phyloP scores from a whole-genome alignment of 106 monocot species.

The Vanilla planifolia region DNA sequence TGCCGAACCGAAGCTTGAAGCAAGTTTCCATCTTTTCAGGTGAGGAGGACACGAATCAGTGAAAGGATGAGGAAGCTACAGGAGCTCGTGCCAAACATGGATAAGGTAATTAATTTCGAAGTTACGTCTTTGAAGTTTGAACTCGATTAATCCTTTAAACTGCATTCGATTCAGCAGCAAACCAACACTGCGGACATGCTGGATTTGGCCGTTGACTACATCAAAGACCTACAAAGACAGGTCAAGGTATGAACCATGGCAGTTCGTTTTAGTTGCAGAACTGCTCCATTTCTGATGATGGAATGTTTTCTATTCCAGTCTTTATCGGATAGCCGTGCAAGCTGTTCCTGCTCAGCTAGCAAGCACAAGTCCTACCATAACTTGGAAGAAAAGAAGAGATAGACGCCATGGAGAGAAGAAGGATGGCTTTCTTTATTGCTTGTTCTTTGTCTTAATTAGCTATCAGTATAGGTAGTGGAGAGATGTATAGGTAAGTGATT shows the following conservation, averaged over 20 bases:
- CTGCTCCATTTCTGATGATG: too few species aligned
- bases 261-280: too few species aligned
- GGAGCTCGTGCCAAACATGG: slow-evolving; percentile 98
- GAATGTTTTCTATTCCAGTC: slow-evolving; percentile 29
- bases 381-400: too few species aligned
- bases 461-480: too few species aligned
- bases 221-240: slow-evolving; percentile 80
- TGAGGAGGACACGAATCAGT: slow-evolving; percentile 87
- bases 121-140: not conserved
- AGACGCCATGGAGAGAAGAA: too few species aligned
- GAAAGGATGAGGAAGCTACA: slow-evolving; percentile 96
- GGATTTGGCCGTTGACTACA: slow-evolving; percentile 87
- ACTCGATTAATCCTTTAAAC: not conserved
- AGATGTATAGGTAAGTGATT: too few species aligned
- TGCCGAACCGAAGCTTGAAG: not conserved
- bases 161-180: slow-evolving; percentile 47
- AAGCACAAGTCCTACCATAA: slow-evolving; percentile 38
- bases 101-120: slow-evolving; percentile 63
- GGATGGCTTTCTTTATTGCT: too few species aligned
- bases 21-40: slow-evolving; percentile 31
- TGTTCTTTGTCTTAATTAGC: too few species aligned
- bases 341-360: slow-evolving; percentile 57
- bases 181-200: slow-evolving; percentile 93
- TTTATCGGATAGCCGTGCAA: slow-evolving; percentile 47
- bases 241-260: slow-evolving; percentile 83